Conservation (phyloP, 768 basidiomycete species). For the Lentinula sp. region DNA sequence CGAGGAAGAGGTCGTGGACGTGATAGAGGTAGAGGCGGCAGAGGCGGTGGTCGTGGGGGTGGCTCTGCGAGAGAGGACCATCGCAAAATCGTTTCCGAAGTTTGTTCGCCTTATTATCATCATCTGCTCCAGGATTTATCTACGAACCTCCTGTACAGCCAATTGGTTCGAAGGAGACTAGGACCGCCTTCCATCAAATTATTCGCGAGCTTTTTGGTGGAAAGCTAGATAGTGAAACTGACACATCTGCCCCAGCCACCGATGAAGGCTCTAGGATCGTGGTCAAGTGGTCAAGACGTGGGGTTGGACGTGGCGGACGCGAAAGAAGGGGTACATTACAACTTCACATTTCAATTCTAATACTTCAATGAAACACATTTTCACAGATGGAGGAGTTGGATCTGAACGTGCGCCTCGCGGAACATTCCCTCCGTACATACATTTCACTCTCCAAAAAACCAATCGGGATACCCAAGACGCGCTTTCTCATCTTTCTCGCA, state of each 20-base stretch:
- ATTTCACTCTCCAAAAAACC: conserved; percentile 95
- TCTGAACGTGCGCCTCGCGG: conserved; percentile 47
- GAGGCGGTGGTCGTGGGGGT: conserved; percentile 26
- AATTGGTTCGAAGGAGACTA: conserved; percentile 72
- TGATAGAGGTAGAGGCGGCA: conserved; percentile 24
- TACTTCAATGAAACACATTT: background rate
- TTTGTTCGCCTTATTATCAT: conserved; percentile 32
- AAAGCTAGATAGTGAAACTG: conserved; percentile 81
- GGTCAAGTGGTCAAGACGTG: conserved; percentile 69
- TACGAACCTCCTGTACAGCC: conserved; percentile 44
- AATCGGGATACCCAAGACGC: conserved; percentile 98
- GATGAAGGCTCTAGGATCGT: conserved; percentile 73
- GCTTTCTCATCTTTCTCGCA: conserved; percentile 70
- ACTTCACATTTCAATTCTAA: conserved; percentile 1
- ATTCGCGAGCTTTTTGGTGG: conserved; percentile 79
- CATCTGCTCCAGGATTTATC: conserved; percentile 1
- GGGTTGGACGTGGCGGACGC: conserved; percentile 43
- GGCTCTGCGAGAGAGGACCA: conserved; percentile 49
- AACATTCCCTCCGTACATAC: conserved; percentile 81
- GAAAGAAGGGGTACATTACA: conserved; percentile 33
- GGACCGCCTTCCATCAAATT: conserved; percentile 77
- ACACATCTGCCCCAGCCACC: conserved; percentile 36
- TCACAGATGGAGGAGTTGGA: conserved; percentile 18
- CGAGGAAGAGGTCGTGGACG: conserved; percentile 35
- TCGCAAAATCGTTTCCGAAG: conserved; percentile 77